A percentile compares a stretch with the other conserved stretches of the same genome.
phyloP scores from a whole-genome alignment of 148 eudicot species.

The Arbutus unedo region DNA sequence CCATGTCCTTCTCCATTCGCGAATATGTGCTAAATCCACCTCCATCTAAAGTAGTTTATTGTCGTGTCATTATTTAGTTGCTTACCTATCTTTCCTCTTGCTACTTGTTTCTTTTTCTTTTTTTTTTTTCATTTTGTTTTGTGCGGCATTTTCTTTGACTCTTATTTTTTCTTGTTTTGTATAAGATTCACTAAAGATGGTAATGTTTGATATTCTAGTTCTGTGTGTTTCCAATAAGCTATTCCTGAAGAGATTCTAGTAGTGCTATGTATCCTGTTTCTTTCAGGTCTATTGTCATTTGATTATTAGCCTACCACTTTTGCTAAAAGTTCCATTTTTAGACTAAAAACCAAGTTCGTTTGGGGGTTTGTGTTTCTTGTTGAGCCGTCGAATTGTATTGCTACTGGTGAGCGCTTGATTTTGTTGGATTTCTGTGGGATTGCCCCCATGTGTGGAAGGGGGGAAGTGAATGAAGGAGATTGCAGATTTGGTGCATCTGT shows the following conservation, averaged over 20 bases:
- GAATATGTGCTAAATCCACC: background rate
- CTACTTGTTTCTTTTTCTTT: background rate
- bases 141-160: background rate
- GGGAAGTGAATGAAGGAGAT: too few species aligned
- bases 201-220: background rate
- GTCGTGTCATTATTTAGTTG: background rate
- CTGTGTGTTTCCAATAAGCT: background rate
- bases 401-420: too few species aligned
- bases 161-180: background rate
- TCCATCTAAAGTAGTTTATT: background rate
- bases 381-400: too few species aligned
- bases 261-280: background rate
- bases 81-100: background rate
- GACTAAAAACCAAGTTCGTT: too few species aligned
- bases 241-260: background rate
- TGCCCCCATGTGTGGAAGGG: too few species aligned
- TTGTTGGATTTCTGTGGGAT: too few species aligned
- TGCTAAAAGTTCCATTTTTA: background rate
- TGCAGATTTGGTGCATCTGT: too few species aligned
- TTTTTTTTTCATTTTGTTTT: background rate
- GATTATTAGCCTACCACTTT: background rate
- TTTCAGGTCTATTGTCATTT: background rate
- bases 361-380: too few species aligned
- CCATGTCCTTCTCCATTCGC: constrained; percentile 6
- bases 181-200: background rate